These are phyloP conservation scores for Phytophthora europaea DNA, from an alignment of 352 stramenopile genomes.

Conservation along the genomic window DNA sequence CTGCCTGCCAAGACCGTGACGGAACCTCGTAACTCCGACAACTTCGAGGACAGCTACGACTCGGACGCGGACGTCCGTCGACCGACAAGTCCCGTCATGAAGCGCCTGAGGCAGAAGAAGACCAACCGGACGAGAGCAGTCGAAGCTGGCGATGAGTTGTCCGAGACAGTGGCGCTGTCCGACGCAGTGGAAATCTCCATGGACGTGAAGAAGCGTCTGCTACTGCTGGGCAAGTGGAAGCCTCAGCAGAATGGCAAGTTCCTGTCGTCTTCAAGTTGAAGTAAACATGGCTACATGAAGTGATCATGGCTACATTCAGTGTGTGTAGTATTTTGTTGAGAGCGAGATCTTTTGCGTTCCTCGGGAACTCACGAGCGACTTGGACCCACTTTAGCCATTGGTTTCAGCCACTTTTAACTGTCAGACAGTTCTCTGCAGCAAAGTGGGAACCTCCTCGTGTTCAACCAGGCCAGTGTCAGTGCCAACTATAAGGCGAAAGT, in stretches of 20 bases:
- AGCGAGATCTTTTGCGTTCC: too few species aligned
- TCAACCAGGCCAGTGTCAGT: conserved; percentile 35
- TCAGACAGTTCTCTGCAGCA: conserved; percentile 8
- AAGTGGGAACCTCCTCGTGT: conserved; percentile 32
- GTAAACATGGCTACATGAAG: background rate
- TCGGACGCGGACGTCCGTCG: conserved; percentile 35
- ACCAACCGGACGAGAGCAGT: conserved; percentile 1
- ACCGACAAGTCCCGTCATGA: conserved; percentile 68
- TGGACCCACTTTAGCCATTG: background rate
- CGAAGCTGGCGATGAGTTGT: background rate
- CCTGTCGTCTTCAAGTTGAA: conserved; percentile 30
- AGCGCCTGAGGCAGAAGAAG: conserved; percentile 53
- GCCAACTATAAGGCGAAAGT: conserved; percentile 58
- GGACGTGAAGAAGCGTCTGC: conserved; percentile 67
- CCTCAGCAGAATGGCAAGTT: conserved; percentile 5
- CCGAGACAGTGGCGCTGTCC: conserved; percentile 26
- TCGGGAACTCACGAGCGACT: conserved; percentile 15
- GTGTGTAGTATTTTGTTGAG: conserved; percentile 9
- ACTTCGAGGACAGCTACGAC: conserved; percentile 12
- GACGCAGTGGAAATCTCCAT: conserved; percentile 64
- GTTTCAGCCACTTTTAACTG: too few species aligned
- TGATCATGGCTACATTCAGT: conserved; percentile 19
- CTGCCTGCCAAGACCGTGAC: background rate
- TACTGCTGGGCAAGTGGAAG: conserved; percentile 63
- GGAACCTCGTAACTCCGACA: background rate